A percentile compares a stretch with the other conserved stretches of the same genome.
phyloP scores from a whole-genome alignment of 1,284 basidiomycete genomes.

The Boletus smithii region DNA sequence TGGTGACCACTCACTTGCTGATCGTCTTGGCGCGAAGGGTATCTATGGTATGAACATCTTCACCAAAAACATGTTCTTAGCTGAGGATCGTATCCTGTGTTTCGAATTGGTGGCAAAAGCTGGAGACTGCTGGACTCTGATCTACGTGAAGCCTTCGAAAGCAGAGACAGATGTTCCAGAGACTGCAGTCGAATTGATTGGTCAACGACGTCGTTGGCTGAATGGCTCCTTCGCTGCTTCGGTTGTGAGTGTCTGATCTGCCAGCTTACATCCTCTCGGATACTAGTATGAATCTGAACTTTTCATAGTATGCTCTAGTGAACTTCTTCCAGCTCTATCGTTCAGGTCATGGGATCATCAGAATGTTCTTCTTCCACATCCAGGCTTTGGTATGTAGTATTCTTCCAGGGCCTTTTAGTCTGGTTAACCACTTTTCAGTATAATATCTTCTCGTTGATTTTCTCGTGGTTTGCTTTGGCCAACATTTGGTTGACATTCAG shows the following conservation, averaged over 20 bases:
- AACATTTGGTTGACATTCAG: constrained; percentile 96
- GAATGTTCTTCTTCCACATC: constrained; percentile 94
- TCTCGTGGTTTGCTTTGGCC: constrained; percentile 90
- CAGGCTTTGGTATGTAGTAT: constrained; percentile 71
- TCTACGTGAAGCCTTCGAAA: constrained; percentile 94
- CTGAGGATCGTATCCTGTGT: constrained; percentile 94
- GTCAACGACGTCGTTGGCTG: constrained; percentile 93
- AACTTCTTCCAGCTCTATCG: constrained; percentile 92
- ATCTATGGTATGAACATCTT: constrained; percentile 98
- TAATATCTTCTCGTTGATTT: constrained; percentile 75
- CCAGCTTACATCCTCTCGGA: not conserved
- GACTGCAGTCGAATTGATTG: constrained; percentile 86
- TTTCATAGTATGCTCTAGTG: constrained; percentile 77
- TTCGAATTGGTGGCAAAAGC: constrained; percentile 95
- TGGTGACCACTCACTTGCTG: constrained; percentile 92
- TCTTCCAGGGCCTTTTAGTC: not conserved
- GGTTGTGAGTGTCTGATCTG: constrained; percentile 54
- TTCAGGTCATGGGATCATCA: constrained; percentile 78
- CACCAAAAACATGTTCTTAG: constrained; percentile 94
- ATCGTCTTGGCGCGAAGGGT: constrained; percentile 90
- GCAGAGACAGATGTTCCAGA: constrained; percentile 96
- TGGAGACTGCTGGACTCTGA: constrained; percentile 82
- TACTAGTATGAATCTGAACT: not conserved
- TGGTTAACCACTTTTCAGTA: constrained; percentile 45
- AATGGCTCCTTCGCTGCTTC: constrained; percentile 98